Conservation (phyloP, 108 stramenopile genomes). For the Skeletonema menzelii region DNA sequence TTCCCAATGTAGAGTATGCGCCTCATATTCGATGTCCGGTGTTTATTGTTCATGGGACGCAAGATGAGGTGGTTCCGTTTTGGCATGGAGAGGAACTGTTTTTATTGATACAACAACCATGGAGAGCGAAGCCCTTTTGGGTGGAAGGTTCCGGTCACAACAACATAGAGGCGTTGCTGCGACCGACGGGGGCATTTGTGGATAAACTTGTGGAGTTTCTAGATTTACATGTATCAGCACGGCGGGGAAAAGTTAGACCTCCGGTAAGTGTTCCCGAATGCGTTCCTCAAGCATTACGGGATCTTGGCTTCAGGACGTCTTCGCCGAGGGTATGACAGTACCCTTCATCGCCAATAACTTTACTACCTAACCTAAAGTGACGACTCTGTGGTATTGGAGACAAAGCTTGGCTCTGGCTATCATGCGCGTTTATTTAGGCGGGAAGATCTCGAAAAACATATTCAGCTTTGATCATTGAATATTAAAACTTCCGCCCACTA, state of each 20-base stretch:
- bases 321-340: neutral
- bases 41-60: conserved; percentile 93
- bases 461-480: no score
- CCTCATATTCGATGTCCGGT: conserved; percentile 84
- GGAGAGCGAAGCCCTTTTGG: conserved; percentile 93
- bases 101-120: conserved; percentile 77
- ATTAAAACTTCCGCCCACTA: no score
- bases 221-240: conserved; percentile 78
- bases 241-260: conserved; percentile 60
- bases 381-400: no score
- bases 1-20: conserved; percentile 93
- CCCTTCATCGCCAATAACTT: no score
- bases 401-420: no score
- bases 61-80: conserved; percentile 95
- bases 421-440: no score
- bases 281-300: conserved; percentile 45
- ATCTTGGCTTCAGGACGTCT: conserved; percentile 20
- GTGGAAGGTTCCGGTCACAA: conserved; percentile 92
- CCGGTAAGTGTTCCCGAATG: conserved; percentile 76
- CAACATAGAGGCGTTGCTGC: conserved; percentile 88
- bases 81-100: conserved; percentile 95
- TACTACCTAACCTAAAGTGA: no score
- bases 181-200: conserved; percentile 80
- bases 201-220: conserved; percentile 84
- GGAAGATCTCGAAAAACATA: no score